Conservation (phyloP, 805 yeast genomes). For the Starmerella potacharoeniae region DNA sequence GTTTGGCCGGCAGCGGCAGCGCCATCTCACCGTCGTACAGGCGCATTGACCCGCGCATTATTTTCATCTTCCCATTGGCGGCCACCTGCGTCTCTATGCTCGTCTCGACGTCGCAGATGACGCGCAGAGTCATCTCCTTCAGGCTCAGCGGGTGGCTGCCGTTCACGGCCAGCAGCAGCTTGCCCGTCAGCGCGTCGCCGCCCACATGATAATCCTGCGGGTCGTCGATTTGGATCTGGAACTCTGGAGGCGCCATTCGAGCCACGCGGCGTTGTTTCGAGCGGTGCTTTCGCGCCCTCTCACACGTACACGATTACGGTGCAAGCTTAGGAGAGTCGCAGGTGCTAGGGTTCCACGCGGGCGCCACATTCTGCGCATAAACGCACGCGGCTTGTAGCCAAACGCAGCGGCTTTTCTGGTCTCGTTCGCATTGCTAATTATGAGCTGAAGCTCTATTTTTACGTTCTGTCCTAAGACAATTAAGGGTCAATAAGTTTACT, state of each 20-base stretch:
- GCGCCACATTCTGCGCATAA: too few relatives aligned
- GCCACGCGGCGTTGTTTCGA: neutral
- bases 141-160: conserved; percentile 7
- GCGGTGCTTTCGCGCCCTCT: neutral
- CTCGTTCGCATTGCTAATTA: too few relatives aligned
- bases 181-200: conserved; percentile 17
- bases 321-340: neutral
- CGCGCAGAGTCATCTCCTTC: conserved; percentile 10
- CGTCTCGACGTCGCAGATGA: conserved; percentile 13
- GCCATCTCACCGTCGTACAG: conserved; percentile 1
- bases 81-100: neutral
- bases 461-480: too few relatives aligned
- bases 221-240: conserved; percentile 4
- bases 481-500: too few relatives aligned
- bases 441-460: too few relatives aligned
- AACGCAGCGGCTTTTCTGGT: too few relatives aligned
- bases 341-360: neutral
- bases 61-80: neutral
- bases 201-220: conserved; percentile 7
- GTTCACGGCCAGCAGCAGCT: conserved; percentile 7
- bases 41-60: neutral
- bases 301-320: too few relatives aligned
- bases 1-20: neutral
- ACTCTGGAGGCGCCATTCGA: neutral
- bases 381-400: too few relatives aligned